Base-by-base conservation (phyloP, 73 alveolate genomes). In the Blepharisma japonicum region DNA sequence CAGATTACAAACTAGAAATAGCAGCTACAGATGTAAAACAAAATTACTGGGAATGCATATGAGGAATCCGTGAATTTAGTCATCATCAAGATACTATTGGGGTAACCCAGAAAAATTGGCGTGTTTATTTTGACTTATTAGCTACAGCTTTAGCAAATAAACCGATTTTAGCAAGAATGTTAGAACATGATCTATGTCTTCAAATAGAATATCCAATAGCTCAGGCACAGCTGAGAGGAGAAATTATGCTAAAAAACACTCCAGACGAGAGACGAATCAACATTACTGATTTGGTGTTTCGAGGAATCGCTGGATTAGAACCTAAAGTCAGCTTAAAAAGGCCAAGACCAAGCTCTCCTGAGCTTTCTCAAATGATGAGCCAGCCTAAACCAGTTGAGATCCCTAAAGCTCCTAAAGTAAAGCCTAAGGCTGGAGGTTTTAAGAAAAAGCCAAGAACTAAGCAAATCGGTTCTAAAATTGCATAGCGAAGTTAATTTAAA, bases 391-490 rank as follows among this genome's bases (percentile, higher is more conserved):
- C 42, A 61, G 47, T 39, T 9, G 23, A 61, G 5, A 61, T n/a
- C 74, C 74, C 14, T 8, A 39, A 14, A n/a, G 46, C 23, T 25
- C 47, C 14, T n/a, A n/a, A 8, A 25, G 18, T 25, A 61, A 61
- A 61, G 23, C 5, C 23, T 39, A 61, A 61, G 47, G 49, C 74
- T n/a, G 23, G 23, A 61, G 18, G 18, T 18, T 18, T 25, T 1
- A 61, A 61, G 46, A 61, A 61, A 25, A 61, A 61, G 4, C n/a
- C n/a, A 53, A 61, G 5, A 61, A n/a, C 48, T 18, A 61, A 61
- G 5, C 74, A 61, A 61, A 61, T 61, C 14, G 74, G 74, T 14
- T 61, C 74, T n/a, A 61, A 61, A 61, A 61, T 61, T 39, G 47
- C 23, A 20, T 61, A 61, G 23, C 39, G 18, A 5, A 61, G 42